A percentile compares a stretch with the other conserved stretches of the same genome.
Conservation (phyloP, 106 monocot species). For the Dendrobium catenatum region DNA sequence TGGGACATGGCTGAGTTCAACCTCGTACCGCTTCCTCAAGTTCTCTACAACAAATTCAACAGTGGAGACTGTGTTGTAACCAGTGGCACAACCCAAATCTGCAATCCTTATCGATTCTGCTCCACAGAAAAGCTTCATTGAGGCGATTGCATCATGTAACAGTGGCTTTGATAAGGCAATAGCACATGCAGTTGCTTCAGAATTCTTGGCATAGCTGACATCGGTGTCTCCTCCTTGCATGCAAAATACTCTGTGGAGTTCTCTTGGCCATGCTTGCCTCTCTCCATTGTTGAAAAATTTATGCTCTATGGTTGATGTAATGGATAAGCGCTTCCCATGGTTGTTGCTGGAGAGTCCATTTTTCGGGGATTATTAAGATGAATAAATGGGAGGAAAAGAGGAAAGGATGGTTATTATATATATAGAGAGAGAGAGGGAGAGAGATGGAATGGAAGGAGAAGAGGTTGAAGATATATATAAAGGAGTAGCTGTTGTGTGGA, state of each 20-base stretch:
- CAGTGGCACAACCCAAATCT: constrained; percentile 59
- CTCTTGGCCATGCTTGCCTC: constrained; percentile 30
- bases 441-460: too few relatives aligned
- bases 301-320: neutral
- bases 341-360: neutral
- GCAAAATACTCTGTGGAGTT: constrained; percentile 45
- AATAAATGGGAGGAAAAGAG: too few relatives aligned
- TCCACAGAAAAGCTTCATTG: constrained; percentile 32
- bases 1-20: constrained; percentile 18
- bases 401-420: too few relatives aligned
- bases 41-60: constrained; percentile 23
- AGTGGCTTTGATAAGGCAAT: constrained; percentile 38
- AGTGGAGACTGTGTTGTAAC: constrained; percentile 45
- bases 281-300: neutral
- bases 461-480: too few relatives aligned
- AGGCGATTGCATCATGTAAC: constrained; percentile 26
- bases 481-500: too few relatives aligned
- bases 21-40: constrained; percentile 27
- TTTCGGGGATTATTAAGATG: neutral
- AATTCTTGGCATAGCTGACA: constrained; percentile 47
- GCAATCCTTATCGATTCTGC: constrained; percentile 32
- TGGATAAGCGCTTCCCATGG: neutral
- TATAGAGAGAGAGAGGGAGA: too few relatives aligned
- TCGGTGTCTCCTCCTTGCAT: constrained; percentile 64
- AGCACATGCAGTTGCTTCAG: constrained; percentile 36